Percentiles rank a stretch among this genome's conserved stretches.
phyloP scores from a whole-genome alignment of 139 green algal genomes.

The Pedinophyceae sp. region DNA sequence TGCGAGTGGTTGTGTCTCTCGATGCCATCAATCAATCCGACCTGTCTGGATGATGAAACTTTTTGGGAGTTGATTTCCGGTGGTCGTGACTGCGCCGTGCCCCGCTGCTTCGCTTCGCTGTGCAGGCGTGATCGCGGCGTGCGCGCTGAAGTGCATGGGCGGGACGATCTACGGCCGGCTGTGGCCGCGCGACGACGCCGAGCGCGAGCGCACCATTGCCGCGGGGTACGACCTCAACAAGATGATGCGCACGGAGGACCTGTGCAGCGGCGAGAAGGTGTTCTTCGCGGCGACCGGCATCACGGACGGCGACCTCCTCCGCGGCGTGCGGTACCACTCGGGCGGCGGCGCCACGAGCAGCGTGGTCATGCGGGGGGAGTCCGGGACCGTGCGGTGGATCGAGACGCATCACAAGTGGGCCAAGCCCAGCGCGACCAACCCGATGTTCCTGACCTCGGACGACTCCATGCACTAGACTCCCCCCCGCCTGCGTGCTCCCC shows the following conservation, averaged over 20 bases:
- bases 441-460: slow-evolving; percentile 2
- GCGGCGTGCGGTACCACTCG: slow-evolving; percentile 39
- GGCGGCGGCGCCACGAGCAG: slow-evolving; percentile 48
- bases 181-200: slow-evolving; percentile 40
- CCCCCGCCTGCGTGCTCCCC: not conserved
- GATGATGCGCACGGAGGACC: slow-evolving; percentile 26
- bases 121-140: slow-evolving; percentile 10
- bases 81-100: too few species aligned
- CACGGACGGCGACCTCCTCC: slow-evolving; percentile 52
- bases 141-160: slow-evolving; percentile 58
- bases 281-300: slow-evolving; percentile 75
- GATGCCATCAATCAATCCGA: too few species aligned
- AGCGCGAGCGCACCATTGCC: slow-evolving; percentile 19
- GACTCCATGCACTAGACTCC: not conserved
- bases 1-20: slow-evolving; percentile 61
- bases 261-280: slow-evolving; percentile 30
- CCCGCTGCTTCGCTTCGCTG: slow-evolving; percentile 19
- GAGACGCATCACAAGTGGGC: slow-evolving; percentile 48
- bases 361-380: slow-evolving; percentile 59
- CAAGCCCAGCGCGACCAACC: slow-evolving; percentile 37
- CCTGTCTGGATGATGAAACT: too few species aligned
- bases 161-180: slow-evolving; percentile 44
- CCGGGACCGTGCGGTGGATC: slow-evolving; percentile 45
- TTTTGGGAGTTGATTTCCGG: too few species aligned
- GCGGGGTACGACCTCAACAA: slow-evolving; percentile 32